phyloP scores from a whole-genome alignment of 768 basidiomycete species.

The Piloderma croceum region DNA sequence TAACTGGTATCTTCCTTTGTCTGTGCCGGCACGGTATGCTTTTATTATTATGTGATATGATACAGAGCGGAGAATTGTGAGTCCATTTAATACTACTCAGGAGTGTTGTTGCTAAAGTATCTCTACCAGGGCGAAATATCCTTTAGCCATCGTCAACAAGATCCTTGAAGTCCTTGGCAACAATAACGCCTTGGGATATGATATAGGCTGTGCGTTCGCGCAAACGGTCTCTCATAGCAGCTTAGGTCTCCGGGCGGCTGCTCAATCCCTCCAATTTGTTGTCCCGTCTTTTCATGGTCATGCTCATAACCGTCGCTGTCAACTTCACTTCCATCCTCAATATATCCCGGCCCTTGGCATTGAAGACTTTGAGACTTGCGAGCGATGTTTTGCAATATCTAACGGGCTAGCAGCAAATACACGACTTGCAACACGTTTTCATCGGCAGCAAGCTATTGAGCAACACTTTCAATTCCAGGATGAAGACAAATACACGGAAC shows the following conservation, averaged over 20 bases:
- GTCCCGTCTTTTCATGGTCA: constrained; percentile 21
- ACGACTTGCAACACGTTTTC: too few species aligned
- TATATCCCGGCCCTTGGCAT: too few species aligned
- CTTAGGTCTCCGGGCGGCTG: constrained; percentile 10
- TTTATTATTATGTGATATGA: constrained; percentile 22
- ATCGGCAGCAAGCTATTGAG: too few species aligned
- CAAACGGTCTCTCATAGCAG: constrained; percentile 12
- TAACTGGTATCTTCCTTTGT: constrained; percentile 33
- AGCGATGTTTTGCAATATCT: too few species aligned
- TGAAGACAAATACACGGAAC: too few species aligned
- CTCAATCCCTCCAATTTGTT: too few species aligned
- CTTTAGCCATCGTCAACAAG: constrained; percentile 13
- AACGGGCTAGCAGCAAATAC: too few species aligned
- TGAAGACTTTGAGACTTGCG: too few species aligned
- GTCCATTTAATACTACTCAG: too few species aligned
- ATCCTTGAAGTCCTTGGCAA: constrained; percentile 14
- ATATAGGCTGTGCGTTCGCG: constrained; percentile 21
- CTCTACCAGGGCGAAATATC: constrained; percentile 18
- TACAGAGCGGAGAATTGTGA: too few species aligned
- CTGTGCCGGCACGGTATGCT: constrained; percentile 31
- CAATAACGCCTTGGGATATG: constrained; percentile 17
- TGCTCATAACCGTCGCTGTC: constrained; percentile 23
- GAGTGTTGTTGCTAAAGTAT: background rate
- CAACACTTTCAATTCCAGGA: too few species aligned
- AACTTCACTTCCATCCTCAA: constrained; percentile 22